phyloP scores from a whole-genome alignment of 805 yeast species.

The Metschnikowia rubicola region DNA sequence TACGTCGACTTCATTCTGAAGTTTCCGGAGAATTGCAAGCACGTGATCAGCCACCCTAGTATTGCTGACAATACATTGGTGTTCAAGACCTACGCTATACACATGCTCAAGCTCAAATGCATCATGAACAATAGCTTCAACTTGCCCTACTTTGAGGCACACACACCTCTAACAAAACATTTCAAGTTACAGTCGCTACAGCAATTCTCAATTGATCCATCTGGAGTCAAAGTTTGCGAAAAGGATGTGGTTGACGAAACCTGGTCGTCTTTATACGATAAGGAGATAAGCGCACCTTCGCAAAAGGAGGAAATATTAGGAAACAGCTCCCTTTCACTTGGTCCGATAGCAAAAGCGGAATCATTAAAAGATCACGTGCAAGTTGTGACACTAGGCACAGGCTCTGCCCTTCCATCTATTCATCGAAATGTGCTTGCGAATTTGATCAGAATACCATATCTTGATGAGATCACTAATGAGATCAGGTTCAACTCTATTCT shows the following conservation, averaged over 20 bases:
- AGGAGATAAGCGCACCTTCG: slow-evolving; percentile 14
- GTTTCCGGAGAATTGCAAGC: slow-evolving; percentile 52
- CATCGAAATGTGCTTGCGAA: slow-evolving; percentile 84
- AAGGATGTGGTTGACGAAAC: slow-evolving; percentile 13
- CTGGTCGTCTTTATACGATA: slow-evolving; percentile 34
- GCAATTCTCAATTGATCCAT: slow-evolving; percentile 23
- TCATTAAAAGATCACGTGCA: slow-evolving; percentile 54
- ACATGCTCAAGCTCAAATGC: slow-evolving; percentile 55
- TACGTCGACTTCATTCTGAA: slow-evolving; percentile 50
- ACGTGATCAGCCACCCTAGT: slow-evolving; percentile 69
- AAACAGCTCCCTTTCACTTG: slow-evolving; percentile 21
- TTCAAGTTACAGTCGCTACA: slow-evolving; percentile 33
- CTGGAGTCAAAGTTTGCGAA: slow-evolving; percentile 23
- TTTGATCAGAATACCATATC: slow-evolving; percentile 64
- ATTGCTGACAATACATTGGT: slow-evolving; percentile 60
- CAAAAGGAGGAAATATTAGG: slow-evolving; percentile 18
- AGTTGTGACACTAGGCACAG: slow-evolving; percentile 82
- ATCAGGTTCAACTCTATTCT: slow-evolving; percentile 45
- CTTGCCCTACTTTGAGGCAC: slow-evolving; percentile 30
- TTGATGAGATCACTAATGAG: slow-evolving; percentile 14
- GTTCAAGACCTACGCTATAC: slow-evolving; percentile 52
- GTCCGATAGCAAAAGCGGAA: slow-evolving; percentile 1
- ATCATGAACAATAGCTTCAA: slow-evolving; percentile 45
- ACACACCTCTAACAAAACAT: slow-evolving; percentile 12
- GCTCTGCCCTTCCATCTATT: slow-evolving; percentile 84